A percentile compares a stretch with the other conserved stretches of the same genome.
These are phyloP conservation scores for Echites panduratus DNA, from an alignment of 257 asterid genomes.

Conservation along the genomic window DNA sequence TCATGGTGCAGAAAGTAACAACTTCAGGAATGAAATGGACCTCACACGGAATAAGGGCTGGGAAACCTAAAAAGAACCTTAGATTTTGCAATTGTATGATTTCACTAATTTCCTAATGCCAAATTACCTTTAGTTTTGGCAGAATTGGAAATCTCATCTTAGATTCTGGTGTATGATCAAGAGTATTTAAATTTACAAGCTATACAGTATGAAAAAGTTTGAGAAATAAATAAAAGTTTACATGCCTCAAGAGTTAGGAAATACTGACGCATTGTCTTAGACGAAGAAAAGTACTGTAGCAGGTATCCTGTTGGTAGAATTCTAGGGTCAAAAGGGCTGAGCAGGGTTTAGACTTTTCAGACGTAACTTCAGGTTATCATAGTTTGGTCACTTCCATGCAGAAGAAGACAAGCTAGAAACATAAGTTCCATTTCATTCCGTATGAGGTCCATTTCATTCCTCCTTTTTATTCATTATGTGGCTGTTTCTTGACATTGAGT, in stretches of 20 bases:
- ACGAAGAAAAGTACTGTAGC: neutral
- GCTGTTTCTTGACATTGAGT: neutral
- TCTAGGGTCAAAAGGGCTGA: neutral
- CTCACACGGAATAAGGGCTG: neutral
- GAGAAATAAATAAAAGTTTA: neutral
- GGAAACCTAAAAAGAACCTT: neutral
- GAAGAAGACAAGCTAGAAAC: no score
- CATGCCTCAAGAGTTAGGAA: neutral
- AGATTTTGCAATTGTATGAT: neutral
- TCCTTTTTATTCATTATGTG: neutral
- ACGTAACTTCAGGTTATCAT: neutral
- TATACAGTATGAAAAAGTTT: neutral
- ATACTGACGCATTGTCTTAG: neutral
- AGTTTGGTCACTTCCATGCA: neutral
- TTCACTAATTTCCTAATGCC: neutral
- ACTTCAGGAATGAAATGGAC: neutral
- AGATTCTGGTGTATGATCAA: neutral
- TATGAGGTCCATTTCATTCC: no score
- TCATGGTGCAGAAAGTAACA: neutral
- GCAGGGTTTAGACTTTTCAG: neutral
- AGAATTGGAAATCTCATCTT: neutral
- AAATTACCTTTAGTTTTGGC: neutral
- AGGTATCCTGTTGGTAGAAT: neutral
- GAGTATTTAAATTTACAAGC: neutral
- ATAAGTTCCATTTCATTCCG: no score